Percentiles rank a stretch among this genome's conserved stretches.
Conservation (phyloP, 805 yeast genomes). For the Kodamaea hsintzibuensis region DNA sequence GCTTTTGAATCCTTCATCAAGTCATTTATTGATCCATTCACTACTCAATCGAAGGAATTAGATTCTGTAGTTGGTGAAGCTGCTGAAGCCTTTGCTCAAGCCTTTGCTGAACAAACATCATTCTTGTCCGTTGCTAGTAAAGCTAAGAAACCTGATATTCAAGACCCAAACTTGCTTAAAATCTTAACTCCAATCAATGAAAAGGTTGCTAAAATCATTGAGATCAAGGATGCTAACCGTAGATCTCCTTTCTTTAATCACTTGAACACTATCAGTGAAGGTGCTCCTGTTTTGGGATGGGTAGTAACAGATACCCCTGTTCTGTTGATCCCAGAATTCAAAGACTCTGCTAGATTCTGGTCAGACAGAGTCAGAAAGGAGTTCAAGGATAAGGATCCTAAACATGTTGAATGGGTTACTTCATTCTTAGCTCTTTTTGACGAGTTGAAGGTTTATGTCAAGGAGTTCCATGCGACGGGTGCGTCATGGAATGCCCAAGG, state of each 20-base stretch:
- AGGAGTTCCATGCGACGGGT: constrained; percentile 82
- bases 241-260: constrained; percentile 64
- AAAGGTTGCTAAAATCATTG: constrained; percentile 55
- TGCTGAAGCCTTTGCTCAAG: constrained; percentile 48
- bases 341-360: constrained; percentile 93
- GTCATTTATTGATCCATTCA: constrained; percentile 60
- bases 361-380: constrained; percentile 88
- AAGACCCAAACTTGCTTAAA: constrained; percentile 53
- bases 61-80: constrained; percentile 60
- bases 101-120: constrained; percentile 58
- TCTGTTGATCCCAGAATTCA: constrained; percentile 74
- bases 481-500: constrained; percentile 72
- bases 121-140: constrained; percentile 60
- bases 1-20: constrained; percentile 58
- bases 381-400: constrained; percentile 66
- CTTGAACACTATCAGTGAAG: constrained; percentile 84
- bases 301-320: constrained; percentile 75
- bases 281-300: constrained; percentile 92
- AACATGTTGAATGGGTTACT: constrained; percentile 82
- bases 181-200: constrained; percentile 70
- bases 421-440: constrained; percentile 62
- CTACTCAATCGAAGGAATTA: constrained; percentile 49
- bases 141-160: constrained; percentile 63
- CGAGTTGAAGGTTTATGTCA: constrained; percentile 69
- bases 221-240: constrained; percentile 74